Conservation (phyloP, 768 basidiomycete species). For the Filobasidium floriforme region DNA sequence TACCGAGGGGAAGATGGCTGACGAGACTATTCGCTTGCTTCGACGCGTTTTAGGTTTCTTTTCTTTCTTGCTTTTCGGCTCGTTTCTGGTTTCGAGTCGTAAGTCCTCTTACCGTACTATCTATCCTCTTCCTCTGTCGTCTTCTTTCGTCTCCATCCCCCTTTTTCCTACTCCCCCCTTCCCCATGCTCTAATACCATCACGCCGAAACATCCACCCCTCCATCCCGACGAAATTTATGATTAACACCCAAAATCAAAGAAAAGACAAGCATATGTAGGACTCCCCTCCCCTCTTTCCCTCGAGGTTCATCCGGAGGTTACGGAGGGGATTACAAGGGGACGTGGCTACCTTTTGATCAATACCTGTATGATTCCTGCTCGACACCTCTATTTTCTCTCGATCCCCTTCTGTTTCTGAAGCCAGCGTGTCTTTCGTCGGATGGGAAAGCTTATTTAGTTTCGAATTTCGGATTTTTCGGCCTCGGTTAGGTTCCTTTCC, state of each 20-base stretch:
- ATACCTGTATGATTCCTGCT: constrained; percentile 13
- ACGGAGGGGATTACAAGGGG: no score
- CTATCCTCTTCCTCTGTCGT: no score
- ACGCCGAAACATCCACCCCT: neutral
- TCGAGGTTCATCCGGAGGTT: no score
- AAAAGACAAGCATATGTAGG: constrained; percentile 26
- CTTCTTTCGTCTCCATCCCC: neutral
- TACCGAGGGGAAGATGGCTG: neutral
- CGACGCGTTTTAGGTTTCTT: neutral
- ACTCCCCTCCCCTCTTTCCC: neutral
- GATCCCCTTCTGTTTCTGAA: no score
- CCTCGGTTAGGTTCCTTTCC: no score
- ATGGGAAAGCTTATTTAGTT: no score
- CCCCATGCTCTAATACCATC: no score
- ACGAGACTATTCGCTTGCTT: neutral
- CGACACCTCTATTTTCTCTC: no score
- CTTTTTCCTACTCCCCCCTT: no score
- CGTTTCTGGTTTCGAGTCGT: neutral
- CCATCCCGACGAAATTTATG: constrained; percentile 3
- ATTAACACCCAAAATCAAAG: constrained; percentile 21
- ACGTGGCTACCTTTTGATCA: constrained; percentile 21
- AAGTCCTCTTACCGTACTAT: neutral
- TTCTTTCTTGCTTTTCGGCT: neutral
- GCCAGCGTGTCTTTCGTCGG: no score
- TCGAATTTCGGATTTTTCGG: no score